phyloP scores from a whole-genome alignment of 106 monocot genomes.

The Platanthera guangdongensis region DNA sequence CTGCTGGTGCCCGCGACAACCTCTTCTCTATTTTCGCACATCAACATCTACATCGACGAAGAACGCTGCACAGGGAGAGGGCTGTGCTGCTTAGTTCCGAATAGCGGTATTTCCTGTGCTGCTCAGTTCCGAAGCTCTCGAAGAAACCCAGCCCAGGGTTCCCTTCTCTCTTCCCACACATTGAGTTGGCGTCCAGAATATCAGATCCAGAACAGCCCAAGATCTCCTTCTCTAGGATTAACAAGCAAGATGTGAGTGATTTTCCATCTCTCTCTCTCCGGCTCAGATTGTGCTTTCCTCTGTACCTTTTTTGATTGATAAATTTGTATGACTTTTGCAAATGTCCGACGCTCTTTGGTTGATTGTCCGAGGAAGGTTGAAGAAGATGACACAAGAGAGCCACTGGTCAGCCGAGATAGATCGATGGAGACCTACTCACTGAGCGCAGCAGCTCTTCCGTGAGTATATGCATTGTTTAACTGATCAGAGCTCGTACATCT shows the following conservation, averaged over 20 bases:
- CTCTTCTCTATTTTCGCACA: no score
- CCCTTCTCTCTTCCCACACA: background rate
- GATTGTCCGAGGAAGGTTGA: conserved; percentile 16
- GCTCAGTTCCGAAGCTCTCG: background rate
- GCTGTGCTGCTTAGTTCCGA: no score
- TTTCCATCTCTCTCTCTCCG: background rate
- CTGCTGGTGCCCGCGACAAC: no score
- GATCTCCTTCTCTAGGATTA: background rate
- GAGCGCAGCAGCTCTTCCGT: conserved; percentile 52
- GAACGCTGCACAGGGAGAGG: no score
- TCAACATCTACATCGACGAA: no score
- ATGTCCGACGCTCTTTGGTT: background rate
- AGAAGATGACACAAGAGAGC: conserved; percentile 30
- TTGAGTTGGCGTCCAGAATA: background rate
- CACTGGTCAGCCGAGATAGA: conserved; percentile 18
- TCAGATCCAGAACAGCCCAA: conserved; percentile 6
- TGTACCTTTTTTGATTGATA: background rate
- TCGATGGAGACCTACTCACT: conserved; percentile 41
- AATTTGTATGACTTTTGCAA: background rate
- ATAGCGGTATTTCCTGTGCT: background rate
- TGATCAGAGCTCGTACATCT: background rate
- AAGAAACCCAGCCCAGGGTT: background rate
- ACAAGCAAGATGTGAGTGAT: conserved; percentile 2
- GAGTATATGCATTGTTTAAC: conserved; percentile 9
- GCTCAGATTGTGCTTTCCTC: background rate